Evolutionary conservation across 371 early-diverging fungal genomes (phyloP).

Genomic region (Mycotypha africana): DNA sequence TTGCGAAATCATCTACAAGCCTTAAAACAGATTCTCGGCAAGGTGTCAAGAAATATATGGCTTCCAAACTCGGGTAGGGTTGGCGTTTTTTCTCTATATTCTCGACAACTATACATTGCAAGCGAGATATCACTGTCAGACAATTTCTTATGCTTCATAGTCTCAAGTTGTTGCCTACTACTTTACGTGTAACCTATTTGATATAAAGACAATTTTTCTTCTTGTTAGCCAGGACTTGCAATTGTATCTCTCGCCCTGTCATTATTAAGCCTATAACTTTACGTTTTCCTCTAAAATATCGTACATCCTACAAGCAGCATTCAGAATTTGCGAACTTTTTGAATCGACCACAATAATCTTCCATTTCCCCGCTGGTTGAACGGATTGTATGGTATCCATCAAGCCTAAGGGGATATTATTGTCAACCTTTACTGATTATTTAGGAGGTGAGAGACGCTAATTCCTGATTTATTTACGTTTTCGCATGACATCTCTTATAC

Average conservation of each 20-base stretch:
- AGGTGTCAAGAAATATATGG: constrained; percentile 91
- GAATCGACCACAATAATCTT: constrained; percentile 93
- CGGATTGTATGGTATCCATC: constrained; percentile 62
- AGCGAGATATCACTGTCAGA: neutral
- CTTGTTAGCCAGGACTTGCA: too few relatives aligned
- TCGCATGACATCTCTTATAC: constrained; percentile 27
- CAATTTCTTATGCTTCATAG: too few relatives aligned
- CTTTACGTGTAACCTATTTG: constrained; percentile 29
- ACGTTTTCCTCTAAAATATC: constrained; percentile 95
- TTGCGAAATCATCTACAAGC: constrained; percentile 77
- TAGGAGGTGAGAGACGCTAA: too few relatives aligned
- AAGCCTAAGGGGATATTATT: constrained; percentile 40
- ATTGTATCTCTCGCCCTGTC: too few relatives aligned
- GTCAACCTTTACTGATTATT: neutral
- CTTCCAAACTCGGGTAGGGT: constrained; percentile 81
- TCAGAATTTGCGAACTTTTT: constrained; percentile 74
- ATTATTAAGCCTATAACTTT: constrained; percentile 31
- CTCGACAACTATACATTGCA: constrained; percentile 49
- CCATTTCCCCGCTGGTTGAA: constrained; percentile 70
- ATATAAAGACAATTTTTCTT: too few relatives aligned
- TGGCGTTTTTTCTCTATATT: constrained; percentile 76
- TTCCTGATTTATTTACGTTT: constrained; percentile 36
- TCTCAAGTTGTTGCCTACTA: neutral
- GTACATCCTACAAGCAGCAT: constrained; percentile 83
- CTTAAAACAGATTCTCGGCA: constrained; percentile 71